Evolutionary conservation across 2,329 filamentous ascomycete genomes (phyloP).

Genomic region (Zymoseptoria ardabiliae): DNA sequence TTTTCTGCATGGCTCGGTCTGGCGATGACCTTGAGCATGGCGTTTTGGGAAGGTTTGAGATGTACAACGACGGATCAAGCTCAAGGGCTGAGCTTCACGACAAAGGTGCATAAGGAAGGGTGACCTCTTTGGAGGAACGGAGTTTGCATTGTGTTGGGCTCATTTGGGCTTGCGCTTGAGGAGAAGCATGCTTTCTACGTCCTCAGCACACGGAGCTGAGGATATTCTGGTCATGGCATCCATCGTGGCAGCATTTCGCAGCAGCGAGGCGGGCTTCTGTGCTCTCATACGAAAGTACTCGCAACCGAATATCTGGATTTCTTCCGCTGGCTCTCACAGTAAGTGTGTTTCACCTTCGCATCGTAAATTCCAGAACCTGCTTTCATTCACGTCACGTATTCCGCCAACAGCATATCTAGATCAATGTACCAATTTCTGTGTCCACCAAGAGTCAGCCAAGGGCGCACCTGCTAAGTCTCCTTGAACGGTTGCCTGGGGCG

Average conservation of each 20-base stretch:
- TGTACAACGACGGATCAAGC: background rate
- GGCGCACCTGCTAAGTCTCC: background rate
- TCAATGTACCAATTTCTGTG: background rate
- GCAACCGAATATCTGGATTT: background rate
- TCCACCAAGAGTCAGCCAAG: background rate
- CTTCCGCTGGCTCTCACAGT: background rate
- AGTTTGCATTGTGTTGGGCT: background rate
- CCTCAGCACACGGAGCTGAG: no score
- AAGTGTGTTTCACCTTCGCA: background rate
- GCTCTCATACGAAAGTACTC: background rate
- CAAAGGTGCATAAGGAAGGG: background rate
- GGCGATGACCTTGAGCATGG: background rate
- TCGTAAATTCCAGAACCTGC: background rate
- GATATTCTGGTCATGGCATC: no score
- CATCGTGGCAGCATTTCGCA: background rate
- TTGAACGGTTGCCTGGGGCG: background rate
- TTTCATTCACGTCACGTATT: background rate
- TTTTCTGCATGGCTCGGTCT: background rate
- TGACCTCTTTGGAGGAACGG: background rate
- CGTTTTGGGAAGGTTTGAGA: background rate
- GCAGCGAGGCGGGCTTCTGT: background rate
- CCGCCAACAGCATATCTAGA: background rate
- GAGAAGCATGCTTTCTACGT: no score
- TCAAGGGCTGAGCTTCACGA: background rate
- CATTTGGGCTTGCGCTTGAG: background rate